Percentiles rank a stretch among this genome's conserved stretches.
Evolutionary conservation across 345 rosid genomes (phyloP).

Genomic region (Moricandia moricandioides): DNA sequence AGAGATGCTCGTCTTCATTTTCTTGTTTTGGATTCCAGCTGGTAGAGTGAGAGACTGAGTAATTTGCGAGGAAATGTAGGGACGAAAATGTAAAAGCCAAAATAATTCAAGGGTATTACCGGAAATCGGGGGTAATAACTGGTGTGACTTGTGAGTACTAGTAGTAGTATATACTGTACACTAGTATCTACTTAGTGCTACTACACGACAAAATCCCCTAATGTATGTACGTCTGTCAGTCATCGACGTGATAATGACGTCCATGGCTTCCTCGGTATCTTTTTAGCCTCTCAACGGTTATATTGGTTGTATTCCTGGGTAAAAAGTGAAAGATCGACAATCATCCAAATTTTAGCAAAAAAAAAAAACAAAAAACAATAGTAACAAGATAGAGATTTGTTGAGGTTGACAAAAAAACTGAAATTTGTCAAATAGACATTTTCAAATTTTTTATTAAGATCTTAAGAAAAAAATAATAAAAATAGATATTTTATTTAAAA

Average conservation of each 20-base stretch:
- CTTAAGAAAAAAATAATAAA: too few species aligned
- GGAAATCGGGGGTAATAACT: neutral
- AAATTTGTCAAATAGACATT: too few species aligned
- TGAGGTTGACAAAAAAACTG: too few species aligned
- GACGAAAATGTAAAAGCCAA: neutral
- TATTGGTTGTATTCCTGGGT: neutral
- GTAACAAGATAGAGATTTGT: too few species aligned
- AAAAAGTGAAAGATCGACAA: too few species aligned
- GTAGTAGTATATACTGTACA: too few species aligned
- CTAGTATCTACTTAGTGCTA: neutral
- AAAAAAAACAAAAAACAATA: too few species aligned
- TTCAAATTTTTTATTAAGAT: too few species aligned
- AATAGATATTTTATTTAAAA: too few species aligned
- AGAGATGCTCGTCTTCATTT: slow-evolving; percentile 19
- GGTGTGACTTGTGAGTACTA: neutral
- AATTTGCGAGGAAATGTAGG: slow-evolving; percentile 10
- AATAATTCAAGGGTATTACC: neutral
- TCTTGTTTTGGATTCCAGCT: slow-evolving; percentile 37
- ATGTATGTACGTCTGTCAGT: neutral
- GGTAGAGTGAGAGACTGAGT: slow-evolving; percentile 23
- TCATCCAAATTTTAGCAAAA: too few species aligned
- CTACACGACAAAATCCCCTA: neutral
- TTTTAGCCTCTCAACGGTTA: slow-evolving; percentile 1
- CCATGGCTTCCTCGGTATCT: neutral
- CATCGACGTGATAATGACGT: too few species aligned